A percentile compares a stretch with the other conserved stretches of the same genome.
These are phyloP conservation scores for Colletotrichum chrysophilum DNA, from an alignment of 2,329 filamentous ascomycete species.

Conservation along the genomic window DNA sequence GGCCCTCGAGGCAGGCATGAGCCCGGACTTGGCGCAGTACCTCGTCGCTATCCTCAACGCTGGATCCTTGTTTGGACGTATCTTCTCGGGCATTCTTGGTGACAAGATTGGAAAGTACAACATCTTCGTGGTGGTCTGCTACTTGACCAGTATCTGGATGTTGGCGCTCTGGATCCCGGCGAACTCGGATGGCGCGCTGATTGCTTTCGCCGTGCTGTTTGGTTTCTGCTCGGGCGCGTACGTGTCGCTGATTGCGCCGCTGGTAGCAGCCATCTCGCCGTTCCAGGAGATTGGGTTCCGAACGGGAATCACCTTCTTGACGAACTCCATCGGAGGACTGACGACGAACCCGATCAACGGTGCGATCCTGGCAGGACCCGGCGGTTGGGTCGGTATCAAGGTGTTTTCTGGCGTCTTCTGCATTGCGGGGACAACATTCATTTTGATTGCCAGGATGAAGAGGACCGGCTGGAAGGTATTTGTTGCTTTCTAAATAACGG, in stretches of 20 bases:
- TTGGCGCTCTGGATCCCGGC: constrained; percentile 50
- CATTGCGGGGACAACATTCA: constrained; percentile 31
- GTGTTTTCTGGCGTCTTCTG: constrained; percentile 39
- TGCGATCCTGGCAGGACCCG: constrained; percentile 35
- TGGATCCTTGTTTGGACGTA: constrained; percentile 40
- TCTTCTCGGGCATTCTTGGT: constrained; percentile 35
- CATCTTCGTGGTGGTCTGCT: constrained; percentile 49
- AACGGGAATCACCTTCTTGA: constrained; percentile 49
- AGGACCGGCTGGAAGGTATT: constrained; percentile 29
- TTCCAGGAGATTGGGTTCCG: constrained; percentile 59
- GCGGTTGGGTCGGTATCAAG: constrained; percentile 39
- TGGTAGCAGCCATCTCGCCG: constrained; percentile 58
- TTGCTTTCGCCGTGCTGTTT: constrained; percentile 45
- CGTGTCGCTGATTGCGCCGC: constrained; percentile 40
- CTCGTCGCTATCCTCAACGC: constrained; percentile 44
- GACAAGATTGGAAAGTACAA: constrained; percentile 45
- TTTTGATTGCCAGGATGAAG: constrained; percentile 27
- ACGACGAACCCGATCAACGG: constrained; percentile 63
- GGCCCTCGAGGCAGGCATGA: constrained; percentile 32
- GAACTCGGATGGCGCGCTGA: constrained; percentile 28
- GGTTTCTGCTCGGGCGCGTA: constrained; percentile 48
- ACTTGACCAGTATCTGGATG: constrained; percentile 40
- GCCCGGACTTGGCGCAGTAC: constrained; percentile 33
- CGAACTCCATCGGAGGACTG: constrained; percentile 61
- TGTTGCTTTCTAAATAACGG: constrained; percentile 26